Evolutionary conservation across 176 grass and related monocot genomes (phyloP), one percentile per base, ranked within the genome.

Genomic region (Bromus sterilis): DNA sequence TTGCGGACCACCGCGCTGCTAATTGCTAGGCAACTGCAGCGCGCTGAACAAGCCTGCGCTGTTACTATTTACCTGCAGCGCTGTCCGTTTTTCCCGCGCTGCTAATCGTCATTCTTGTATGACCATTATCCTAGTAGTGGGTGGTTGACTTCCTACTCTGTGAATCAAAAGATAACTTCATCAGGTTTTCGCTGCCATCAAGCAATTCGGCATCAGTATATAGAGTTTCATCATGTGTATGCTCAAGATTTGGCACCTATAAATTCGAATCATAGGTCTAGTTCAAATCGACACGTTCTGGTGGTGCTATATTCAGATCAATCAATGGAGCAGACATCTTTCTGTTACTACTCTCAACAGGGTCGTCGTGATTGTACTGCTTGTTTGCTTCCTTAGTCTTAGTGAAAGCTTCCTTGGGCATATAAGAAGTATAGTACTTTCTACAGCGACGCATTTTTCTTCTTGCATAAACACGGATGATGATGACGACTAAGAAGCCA

Each of bases 301-400:
- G 51, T 8, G 60, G 72, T 28, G 77, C 46, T 65, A 37, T 1
- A 76, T 91, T 91, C 55, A 91, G 76, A 83, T 91, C 90, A 76
- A 89, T 21, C 48, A 78, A 75, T 25, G 26, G 8, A 41, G 81
- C 73, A 39, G 78, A 35, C 48, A 83, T 20, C 31, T 63, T 23
- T 58, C 69, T 78, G 51, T 56, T 75, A 30, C 51, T 68, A 15
- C 77, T 68, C 20, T 83, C 53, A 88, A 42, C 55, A 62, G 29
- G 4, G 10, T 58, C 18, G 59, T 74, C 79, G 43, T 35, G 29
- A 43, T 61, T 48, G 80, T 25, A 51, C 43, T 76, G 35, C 59
- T 78, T 53, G 25, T 49, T 61, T 39, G 40, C 24, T 53, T 80
- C 33, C 4, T 75, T 82, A 21, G 11, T 76, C 24, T 33, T 42